A percentile compares a stretch with the other conserved stretches of the same genome.
Conservation (phyloP, 805 yeast species). For the Yarrowia sp. region DNA sequence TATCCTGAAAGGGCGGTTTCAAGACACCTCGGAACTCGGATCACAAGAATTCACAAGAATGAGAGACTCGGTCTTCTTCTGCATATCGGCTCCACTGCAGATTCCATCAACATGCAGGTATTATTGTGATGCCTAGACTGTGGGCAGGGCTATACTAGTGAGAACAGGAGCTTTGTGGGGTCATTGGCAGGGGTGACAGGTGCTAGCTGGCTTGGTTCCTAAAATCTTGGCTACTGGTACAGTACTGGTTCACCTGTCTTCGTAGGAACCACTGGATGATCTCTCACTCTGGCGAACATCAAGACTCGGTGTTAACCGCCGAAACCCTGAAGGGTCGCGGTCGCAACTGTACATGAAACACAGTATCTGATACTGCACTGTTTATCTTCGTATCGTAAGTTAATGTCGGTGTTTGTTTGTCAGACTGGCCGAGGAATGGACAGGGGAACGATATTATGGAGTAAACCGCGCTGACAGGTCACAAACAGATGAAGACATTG, state of each 20-base stretch:
- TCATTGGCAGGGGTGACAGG: background rate
- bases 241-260: too few relatives aligned
- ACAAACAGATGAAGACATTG: background rate
- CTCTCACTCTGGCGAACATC: too few relatives aligned
- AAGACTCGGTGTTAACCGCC: background rate
- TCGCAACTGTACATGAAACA: background rate
- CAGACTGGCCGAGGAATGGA: background rate
- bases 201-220: background rate
- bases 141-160: background rate
- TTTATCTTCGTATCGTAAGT: background rate
- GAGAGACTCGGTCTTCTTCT: background rate
- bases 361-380: background rate
- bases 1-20: background rate
- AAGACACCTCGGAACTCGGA: background rate
- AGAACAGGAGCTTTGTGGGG: background rate
- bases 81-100: background rate
- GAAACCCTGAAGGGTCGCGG: background rate
- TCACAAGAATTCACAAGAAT: background rate
- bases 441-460: background rate
- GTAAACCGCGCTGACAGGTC: background rate
- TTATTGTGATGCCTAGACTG: background rate
- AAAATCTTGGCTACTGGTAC: too few relatives aligned
- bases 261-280: too few relatives aligned
- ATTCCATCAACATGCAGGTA: conserved; percentile 5
- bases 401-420: conserved; percentile 4